A percentile compares a stretch with the other conserved stretches of the same genome.
Evolutionary conservation across 108 stramenopile species (phyloP).

Genomic region (Skeletonema tropicum): DNA sequence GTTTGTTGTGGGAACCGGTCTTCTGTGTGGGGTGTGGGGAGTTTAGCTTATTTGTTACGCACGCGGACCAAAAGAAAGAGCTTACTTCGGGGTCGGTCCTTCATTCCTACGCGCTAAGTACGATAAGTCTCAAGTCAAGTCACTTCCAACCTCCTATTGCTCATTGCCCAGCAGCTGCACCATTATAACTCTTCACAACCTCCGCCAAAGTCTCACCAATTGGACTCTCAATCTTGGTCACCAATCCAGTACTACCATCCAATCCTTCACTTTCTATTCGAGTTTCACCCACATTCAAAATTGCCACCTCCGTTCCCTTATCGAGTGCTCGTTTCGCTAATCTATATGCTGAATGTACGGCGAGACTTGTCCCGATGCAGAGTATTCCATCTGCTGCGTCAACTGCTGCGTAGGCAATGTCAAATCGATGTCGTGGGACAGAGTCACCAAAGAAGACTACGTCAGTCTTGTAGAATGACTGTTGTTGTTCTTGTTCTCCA

Average conservation of each 20-base stretch:
- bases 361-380: constrained; percentile 87
- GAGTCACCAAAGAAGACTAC: constrained; percentile 96
- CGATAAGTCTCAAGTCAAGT: too few species aligned
- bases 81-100: too few species aligned
- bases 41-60: too few species aligned
- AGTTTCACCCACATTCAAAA: constrained; percentile 92
- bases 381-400: constrained; percentile 81
- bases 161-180: too few species aligned
- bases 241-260: constrained; percentile 18
- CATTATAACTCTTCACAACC: constrained; percentile 29
- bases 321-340: constrained; percentile 68
- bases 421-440: constrained; percentile 75
- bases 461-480: constrained; percentile 90
- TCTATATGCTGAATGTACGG: constrained; percentile 89
- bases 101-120: too few species aligned
- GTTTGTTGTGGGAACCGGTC: too few species aligned
- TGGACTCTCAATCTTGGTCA: constrained; percentile 54
- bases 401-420: constrained; percentile 65
- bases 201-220: constrained; percentile 49
- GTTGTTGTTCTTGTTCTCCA: background rate
- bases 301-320: constrained; percentile 68
- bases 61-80: too few species aligned
- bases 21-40: too few species aligned
- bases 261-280: constrained; percentile 79
- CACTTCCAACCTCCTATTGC: too few species aligned